These are phyloP conservation scores for Aureobasidium uvarum DNA, from an alignment of 2,329 filamentous ascomycete species.

Conservation along the genomic window DNA sequence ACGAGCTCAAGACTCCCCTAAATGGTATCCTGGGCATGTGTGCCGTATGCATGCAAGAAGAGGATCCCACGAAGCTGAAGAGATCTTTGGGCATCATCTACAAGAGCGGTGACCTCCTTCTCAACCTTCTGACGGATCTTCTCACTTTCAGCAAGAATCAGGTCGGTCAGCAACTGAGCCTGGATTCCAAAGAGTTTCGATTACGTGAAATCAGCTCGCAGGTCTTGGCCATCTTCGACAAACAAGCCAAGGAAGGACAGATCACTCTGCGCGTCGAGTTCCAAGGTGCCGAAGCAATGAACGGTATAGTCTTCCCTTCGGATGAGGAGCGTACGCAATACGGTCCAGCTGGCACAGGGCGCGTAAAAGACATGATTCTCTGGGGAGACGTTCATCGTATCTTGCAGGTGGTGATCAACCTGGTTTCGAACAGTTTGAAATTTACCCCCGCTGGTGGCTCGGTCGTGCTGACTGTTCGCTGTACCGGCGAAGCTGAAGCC, in stretches of 20 bases:
- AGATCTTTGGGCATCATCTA: slow-evolving; percentile 84
- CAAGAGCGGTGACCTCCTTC: slow-evolving; percentile 77
- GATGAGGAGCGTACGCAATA: slow-evolving; percentile 52
- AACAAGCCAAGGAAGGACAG: slow-evolving; percentile 76
- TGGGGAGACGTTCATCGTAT: slow-evolving; percentile 94
- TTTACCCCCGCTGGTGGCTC: slow-evolving; percentile 77
- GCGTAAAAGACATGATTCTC: slow-evolving; percentile 79
- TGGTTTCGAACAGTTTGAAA: slow-evolving; percentile 89
- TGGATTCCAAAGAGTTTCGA: slow-evolving; percentile 83
- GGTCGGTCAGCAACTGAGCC: slow-evolving; percentile 75
- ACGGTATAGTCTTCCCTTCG: slow-evolving; percentile 33
- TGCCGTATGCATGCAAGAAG: slow-evolving; percentile 88
- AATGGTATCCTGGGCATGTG: slow-evolving; percentile 97
- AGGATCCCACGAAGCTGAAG: slow-evolving; percentile 73
- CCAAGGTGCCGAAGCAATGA: slow-evolving; percentile 42
- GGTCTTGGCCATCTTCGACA: slow-evolving; percentile 81
- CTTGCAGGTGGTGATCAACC: slow-evolving; percentile 87
- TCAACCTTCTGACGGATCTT: slow-evolving; percentile 85
- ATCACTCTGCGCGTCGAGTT: slow-evolving; percentile 74
- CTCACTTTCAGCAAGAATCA: slow-evolving; percentile 95
- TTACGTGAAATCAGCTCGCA: slow-evolving; percentile 82
- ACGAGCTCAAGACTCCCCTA: slow-evolving; percentile 86
- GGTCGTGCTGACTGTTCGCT: slow-evolving; percentile 74
- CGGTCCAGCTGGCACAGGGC: slow-evolving; percentile 54
- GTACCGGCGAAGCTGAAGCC: slow-evolving; percentile 58